Conservation (phyloP, 164 flowering plant genomes). For the Amborella trichopoda region DNA sequence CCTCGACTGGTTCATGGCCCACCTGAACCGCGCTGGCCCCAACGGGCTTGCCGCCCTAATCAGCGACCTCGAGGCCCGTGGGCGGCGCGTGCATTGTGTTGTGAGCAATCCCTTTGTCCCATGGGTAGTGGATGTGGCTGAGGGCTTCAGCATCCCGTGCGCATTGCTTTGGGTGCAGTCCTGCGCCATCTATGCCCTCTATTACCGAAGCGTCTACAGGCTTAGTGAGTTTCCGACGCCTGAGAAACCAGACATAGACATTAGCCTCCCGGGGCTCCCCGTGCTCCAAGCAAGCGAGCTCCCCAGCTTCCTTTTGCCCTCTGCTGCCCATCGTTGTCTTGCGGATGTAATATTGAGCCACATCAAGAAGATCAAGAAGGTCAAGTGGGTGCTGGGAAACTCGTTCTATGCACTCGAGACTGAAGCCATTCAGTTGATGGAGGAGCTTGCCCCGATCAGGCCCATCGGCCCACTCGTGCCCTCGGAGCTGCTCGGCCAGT, state of each 20-base stretch:
- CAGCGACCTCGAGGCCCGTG: slow-evolving; percentile 14
- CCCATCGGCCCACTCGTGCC: slow-evolving; percentile 47
- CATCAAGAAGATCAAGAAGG: slow-evolving; percentile 35
- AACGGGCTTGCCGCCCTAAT: slow-evolving; percentile 24
- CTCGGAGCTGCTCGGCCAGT: not conserved
- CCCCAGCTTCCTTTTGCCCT: slow-evolving; percentile 56
- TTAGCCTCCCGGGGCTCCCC: slow-evolving; percentile 38
- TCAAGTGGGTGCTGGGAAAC: slow-evolving; percentile 45
- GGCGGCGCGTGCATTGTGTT: slow-evolving; percentile 54
- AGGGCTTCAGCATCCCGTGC: slow-evolving; percentile 28
- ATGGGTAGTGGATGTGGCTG: slow-evolving; percentile 69
- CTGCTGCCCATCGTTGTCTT: slow-evolving; percentile 10
- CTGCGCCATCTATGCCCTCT: slow-evolving; percentile 43
- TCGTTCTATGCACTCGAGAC: slow-evolving; percentile 59
- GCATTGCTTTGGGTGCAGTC: slow-evolving; percentile 80
- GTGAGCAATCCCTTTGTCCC: slow-evolving; percentile 67
- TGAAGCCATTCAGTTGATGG: slow-evolving; percentile 30
- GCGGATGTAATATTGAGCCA: slow-evolving; percentile 28
- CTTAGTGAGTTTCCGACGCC: no score
- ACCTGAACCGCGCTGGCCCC: slow-evolving; percentile 33
- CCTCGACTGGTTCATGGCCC: slow-evolving; percentile 22
- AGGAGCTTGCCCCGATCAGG: slow-evolving; percentile 26
- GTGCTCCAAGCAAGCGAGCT: slow-evolving; percentile 39
- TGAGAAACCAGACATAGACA: not conserved
- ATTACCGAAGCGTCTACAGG: no score